Percentiles rank a stretch among this genome's conserved stretches.
Conservation (phyloP, 1,139 yeast genomes). For the Taphrina deformans region DNA sequence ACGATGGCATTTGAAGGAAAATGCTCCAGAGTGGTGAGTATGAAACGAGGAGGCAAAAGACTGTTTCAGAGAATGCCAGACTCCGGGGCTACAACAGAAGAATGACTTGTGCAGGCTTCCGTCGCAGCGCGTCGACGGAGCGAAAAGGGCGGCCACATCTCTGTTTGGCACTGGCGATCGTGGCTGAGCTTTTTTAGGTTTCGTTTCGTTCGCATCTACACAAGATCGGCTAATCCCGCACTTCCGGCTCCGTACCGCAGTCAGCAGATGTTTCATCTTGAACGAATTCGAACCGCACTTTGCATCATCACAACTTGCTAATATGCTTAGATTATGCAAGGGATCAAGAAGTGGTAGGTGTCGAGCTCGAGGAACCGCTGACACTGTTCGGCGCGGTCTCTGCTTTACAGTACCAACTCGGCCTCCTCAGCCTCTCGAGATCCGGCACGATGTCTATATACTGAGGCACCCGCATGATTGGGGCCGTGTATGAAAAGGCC, state of each 20-base stretch:
- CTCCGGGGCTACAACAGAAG: no score
- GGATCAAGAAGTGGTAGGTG: not conserved
- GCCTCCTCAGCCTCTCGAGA: not conserved
- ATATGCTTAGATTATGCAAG: not conserved
- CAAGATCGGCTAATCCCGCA: not conserved
- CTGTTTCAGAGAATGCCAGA: no score
- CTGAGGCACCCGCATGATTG: not conserved
- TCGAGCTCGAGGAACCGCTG: not conserved
- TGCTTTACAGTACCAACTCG: conserved; percentile 13
- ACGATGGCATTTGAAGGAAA: conserved; percentile 12
- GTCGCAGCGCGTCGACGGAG: not conserved
- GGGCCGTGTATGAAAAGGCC: not conserved
- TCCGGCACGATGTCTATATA: not conserved
- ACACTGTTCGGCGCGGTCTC: not conserved
- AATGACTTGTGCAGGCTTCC: no score
- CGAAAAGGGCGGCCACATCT: not conserved
- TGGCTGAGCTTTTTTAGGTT: conserved; percentile 7
- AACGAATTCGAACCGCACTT: not conserved
- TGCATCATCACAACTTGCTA: not conserved
- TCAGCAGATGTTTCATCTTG: not conserved
- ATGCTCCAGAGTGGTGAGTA: not conserved
- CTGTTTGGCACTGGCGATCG: not conserved
- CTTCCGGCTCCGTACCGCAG: not conserved
- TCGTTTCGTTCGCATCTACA: not conserved
- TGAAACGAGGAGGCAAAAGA: no score